phyloP scores from a whole-genome alignment of 257 asterid genomes.

The Perilla frutescens region DNA sequence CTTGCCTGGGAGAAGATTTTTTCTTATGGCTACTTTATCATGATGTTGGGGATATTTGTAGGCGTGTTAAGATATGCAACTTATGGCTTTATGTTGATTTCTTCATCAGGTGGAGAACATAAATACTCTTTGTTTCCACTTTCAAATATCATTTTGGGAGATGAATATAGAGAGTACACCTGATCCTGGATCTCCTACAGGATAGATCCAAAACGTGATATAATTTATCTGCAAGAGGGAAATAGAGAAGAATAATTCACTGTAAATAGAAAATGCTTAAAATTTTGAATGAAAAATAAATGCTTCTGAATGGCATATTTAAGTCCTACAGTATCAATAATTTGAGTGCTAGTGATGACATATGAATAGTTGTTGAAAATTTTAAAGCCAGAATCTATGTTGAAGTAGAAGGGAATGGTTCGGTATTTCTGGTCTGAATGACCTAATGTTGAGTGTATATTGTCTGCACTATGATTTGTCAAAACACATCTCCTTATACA shows the following conservation, averaged over 20 bases:
- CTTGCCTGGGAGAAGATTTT: background rate
- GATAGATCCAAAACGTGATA: background rate
- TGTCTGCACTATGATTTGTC: background rate
- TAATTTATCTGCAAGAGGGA: background rate
- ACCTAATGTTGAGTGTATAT: constrained; percentile 1
- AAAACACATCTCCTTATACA: background rate
- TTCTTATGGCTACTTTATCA: background rate
- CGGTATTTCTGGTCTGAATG: background rate
- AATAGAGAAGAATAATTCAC: constrained; percentile 6
- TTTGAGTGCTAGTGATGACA: background rate
- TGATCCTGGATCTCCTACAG: background rate
- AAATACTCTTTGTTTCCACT: background rate
- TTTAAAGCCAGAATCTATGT: constrained; percentile 17
- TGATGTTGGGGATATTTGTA: constrained; percentile 17
- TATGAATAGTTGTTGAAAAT: background rate
- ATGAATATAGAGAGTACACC: background rate
- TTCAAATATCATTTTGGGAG: background rate
- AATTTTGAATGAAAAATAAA: background rate
- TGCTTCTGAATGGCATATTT: background rate
- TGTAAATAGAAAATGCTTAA: background rate
- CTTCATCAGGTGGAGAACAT: constrained; percentile 2
- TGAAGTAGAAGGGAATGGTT: constrained; percentile 14
- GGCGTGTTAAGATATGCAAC: background rate
- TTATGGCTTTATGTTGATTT: constrained; percentile 10
- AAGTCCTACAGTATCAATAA: background rate